Conservation (phyloP, 2,329 filamentous ascomycete genomes). For the Trichoderma citrinoviride region DNA sequence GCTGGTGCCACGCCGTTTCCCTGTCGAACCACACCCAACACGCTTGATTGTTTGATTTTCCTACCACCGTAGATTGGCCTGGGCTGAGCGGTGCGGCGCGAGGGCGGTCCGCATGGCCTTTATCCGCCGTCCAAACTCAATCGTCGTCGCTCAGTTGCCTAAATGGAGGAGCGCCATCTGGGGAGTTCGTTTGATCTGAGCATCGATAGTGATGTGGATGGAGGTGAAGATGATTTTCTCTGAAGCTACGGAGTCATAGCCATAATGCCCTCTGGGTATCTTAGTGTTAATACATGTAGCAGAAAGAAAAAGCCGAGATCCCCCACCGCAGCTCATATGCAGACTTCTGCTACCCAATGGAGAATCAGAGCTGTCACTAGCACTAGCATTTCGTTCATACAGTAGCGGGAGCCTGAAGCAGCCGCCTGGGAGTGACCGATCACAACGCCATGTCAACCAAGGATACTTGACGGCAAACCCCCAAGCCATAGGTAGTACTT, state of each 20-base stretch:
- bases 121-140: conserved; percentile 21
- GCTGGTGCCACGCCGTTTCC: neutral
- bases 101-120: conserved; percentile 18
- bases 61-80: neutral
- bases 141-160: neutral
- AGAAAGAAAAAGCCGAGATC: conserved; percentile 1
- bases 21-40: neutral
- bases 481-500: neutral
- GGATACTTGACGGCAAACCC: neutral
- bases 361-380: neutral
- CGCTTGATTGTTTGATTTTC: neutral
- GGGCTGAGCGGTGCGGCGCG: conserved; percentile 22
- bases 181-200: neutral
- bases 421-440: neutral
- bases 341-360: neutral
- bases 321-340: neutral
- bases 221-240: too few species aligned
- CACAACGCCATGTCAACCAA: neutral
- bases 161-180: neutral
- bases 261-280: too few species aligned
- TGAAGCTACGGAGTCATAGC: too few species aligned
- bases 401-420: neutral
- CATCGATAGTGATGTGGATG: too few species aligned
- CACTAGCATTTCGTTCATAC: neutral
- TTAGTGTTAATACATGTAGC: too few species aligned